phyloP scores from a whole-genome alignment of 441 rosid genomes.

The Adansonia grandidieri region DNA sequence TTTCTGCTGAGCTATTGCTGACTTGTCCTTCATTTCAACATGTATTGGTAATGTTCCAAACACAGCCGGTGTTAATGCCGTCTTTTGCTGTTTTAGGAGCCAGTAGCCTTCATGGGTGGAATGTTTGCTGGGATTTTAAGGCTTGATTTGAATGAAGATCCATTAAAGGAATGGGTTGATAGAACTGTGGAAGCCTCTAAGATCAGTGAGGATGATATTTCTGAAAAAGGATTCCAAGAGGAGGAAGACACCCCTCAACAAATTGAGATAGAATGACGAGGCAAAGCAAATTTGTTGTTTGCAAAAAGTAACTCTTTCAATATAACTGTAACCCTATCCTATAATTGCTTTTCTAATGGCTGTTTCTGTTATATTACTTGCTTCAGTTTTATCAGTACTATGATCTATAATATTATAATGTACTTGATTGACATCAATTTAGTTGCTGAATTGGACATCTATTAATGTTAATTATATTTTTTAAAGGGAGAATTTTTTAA shows the following conservation, averaged over 20 bases:
- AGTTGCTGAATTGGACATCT: too few species aligned
- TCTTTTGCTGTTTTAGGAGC: constrained; percentile 55
- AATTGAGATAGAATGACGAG: constrained; percentile 62
- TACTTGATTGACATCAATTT: too few species aligned
- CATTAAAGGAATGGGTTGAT: constrained; percentile 84
- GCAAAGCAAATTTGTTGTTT: neutral
- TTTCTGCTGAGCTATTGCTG: neutral
- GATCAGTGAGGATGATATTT: constrained; percentile 51
- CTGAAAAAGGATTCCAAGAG: constrained; percentile 40
- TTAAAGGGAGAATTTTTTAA: too few species aligned
- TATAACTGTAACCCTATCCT: neutral
- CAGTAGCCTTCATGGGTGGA: constrained; percentile 86
- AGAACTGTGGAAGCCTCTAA: constrained; percentile 85
- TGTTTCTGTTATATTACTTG: too few species aligned
- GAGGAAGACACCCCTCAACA: constrained; percentile 69
- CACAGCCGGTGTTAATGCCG: neutral
- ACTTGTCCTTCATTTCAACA: neutral
- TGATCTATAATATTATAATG: too few species aligned
- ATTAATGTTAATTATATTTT: too few species aligned
- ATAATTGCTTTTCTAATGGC: too few species aligned
- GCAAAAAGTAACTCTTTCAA: neutral
- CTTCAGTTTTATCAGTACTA: too few species aligned
- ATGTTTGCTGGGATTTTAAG: constrained; percentile 84
- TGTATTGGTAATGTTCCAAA: neutral
- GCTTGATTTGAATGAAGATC: constrained; percentile 88